Percentiles rank a stretch among this genome's conserved stretches.
phyloP scores from a whole-genome alignment of 2,329 filamentous ascomycete species.

The Fusarium sarcochroum region DNA sequence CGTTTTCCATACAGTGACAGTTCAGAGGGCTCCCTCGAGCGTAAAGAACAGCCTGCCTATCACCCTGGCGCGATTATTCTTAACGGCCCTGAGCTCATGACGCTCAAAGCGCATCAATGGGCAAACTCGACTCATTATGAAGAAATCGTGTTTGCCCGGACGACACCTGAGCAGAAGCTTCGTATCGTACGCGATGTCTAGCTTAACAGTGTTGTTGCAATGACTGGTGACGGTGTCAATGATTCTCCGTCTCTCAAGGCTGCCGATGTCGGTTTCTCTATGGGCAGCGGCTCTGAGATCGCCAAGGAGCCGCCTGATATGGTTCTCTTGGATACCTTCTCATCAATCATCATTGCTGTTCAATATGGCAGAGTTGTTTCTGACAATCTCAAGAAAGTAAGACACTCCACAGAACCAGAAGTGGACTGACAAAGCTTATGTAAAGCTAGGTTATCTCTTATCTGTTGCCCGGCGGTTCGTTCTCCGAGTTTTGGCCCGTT shows the following conservation, averaged over 20 bases:
- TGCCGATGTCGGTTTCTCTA: constrained; percentile 86
- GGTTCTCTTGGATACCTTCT: constrained; percentile 82
- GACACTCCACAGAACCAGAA: fast-evolving
- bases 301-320: constrained; percentile 87
- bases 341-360: constrained; percentile 79
- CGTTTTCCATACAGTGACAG: constrained; percentile 45
- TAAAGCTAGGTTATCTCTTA: constrained; percentile 60
- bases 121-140: constrained; percentile 73
- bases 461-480: constrained; percentile 79
- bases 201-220: constrained; percentile 77
- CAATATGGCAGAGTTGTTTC: constrained; percentile 82
- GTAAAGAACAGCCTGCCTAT: background rate
- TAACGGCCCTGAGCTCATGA: constrained; percentile 75
- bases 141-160: constrained; percentile 81
- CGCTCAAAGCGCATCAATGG: constrained; percentile 78
- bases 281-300: constrained; percentile 85
- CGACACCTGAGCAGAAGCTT: constrained; percentile 84
- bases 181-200: constrained; percentile 84
- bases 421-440: background rate
- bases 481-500: constrained; percentile 82
- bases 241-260: constrained; percentile 85
- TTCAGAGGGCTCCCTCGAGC: background rate
- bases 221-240: constrained; percentile 91
- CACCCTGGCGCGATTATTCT: constrained; percentile 69
- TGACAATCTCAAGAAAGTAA: constrained; percentile 79